Base-by-base conservation (phyloP, 2,329 filamentous ascomycete species). In the Aspergillus thermomutatus region DNA sequence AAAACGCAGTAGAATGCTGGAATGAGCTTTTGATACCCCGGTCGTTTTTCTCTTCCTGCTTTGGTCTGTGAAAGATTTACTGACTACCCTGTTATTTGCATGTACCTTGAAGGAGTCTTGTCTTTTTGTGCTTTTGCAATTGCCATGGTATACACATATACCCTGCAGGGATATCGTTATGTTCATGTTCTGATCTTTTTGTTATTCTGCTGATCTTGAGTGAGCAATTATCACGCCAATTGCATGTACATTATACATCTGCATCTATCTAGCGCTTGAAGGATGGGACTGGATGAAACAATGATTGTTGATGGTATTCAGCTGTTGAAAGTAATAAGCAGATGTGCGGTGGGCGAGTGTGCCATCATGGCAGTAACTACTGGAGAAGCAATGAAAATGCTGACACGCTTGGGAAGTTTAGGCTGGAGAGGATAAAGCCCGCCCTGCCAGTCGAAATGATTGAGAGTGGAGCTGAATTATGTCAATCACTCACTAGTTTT, bases 1-100 rank as follows among this genome's bases (percentile, higher is more conserved):
- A 56, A 62, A 66, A 45, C 71, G 76, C 51, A 81, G 79, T 66
- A 78, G 75, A 55, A 64, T 65, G 27, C 67, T 81, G 53, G 77
- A 77, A 62, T 77, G 57, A 69, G 50, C 34, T 57, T 60, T 60
- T 37, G 53, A 64, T 53, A 50, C 56, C 60, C 50, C 26, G 51
- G 57, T 57, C 57, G 49, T 58, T 50, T 59, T 60, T 61, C 53
- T 51, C 49, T 54, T 57, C 28, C 34, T 53, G 40, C 10, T 21
- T 43, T 43, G n/a, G 8, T 43, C 17, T 23, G n/a, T 49, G 21
- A 17, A 11, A 21, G 7, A 45, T 45, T 23, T 45, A 45, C 41
- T 43, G 40, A 21, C n/a, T 10, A 11, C 28, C 28, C 28, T 23
- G 3, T 11, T 40, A 17, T 45, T 28, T 19, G 31, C 31, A 37